Conservation (phyloP, 208 protist species). For the Leishmania tropica region DNA sequence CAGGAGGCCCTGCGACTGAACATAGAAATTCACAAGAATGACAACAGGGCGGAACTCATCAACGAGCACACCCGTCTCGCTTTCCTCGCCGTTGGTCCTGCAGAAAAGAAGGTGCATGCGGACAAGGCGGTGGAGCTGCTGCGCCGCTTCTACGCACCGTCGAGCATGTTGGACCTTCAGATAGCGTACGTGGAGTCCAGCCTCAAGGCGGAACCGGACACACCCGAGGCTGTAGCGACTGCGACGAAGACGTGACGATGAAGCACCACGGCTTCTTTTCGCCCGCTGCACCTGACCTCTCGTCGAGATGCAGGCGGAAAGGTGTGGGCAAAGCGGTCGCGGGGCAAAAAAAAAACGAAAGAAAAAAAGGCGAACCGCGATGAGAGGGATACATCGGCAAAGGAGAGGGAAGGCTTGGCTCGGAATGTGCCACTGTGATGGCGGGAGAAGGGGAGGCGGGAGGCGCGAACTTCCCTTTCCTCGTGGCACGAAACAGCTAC, state of each 20-base stretch:
- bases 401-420: background rate
- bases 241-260: background rate
- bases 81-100: slow-evolving; percentile 39
- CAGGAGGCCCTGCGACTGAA: slow-evolving; percentile 55
- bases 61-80: slow-evolving; percentile 82
- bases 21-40: slow-evolving; percentile 55
- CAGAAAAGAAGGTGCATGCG: slow-evolving; percentile 51
- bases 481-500: background rate
- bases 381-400: background rate
- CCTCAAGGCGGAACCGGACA: slow-evolving; percentile 10
- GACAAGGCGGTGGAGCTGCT: slow-evolving; percentile 68
- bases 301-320: background rate
- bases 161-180: slow-evolving; percentile 50
- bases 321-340: background rate
- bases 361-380: background rate
- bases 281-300: background rate
- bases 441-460: no score
- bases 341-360: background rate
- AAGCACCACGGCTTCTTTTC: background rate
- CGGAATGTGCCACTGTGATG: background rate
- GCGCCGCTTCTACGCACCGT: slow-evolving; percentile 72
- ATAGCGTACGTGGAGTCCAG: slow-evolving; percentile 50
- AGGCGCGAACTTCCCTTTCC: background rate
- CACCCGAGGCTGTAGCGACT: background rate
- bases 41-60: slow-evolving; percentile 59